Evolutionary conservation across 1,139 yeast species (phyloP), one percentile per base, ranked within the genome.

Genomic region (Lodderomyces oxycetoniae): DNA sequence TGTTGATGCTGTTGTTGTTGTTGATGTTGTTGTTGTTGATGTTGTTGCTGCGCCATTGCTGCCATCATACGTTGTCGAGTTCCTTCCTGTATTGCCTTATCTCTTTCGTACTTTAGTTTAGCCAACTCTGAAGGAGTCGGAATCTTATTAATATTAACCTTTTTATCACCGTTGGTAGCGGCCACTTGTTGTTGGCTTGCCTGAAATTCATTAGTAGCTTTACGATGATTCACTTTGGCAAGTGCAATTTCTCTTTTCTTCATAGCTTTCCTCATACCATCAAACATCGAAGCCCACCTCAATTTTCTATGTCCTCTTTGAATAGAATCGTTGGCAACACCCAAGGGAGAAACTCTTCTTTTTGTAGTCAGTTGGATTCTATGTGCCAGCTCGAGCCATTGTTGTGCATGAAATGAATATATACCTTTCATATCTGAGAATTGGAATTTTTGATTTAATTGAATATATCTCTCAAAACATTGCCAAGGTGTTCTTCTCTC

Each of bases 401-500:
- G 79, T 53, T 86, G 93, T 0, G 97, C 96, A 43, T 73, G 77
- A 38, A 77, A 76, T 0, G 96, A 87, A 47, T 86, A 77, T 9
- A 82, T 75, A 0, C 98, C 98, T 48, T 86, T 81, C 77, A 91
- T 76, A 49, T 91, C 97, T 16, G 79, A 67, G 39, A 86, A 75
- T 43, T 85, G 93, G 48, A 87, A 88, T 41, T 79, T 79, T 38
- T 91, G 96, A 49, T 87, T 88, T 43, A 93, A 67, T 59, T 91
- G 98, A 41, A 88, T 83, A 66, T 93, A 91, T 43, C 98, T 67
- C 57, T 91, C 98, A 63, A 91, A 91, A 54, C 97, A 91, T 54
- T 89, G 97, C 98, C 98, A 91, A 0, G 98, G 94, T 0, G 97
- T 91, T 50, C 98, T 73, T 48, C 97, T 73, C 56, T 91, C 97